Evolutionary conservation across 1,139 yeast genomes (phyloP).

Genomic region (Yamadazyma kanchanaburiensis): DNA sequence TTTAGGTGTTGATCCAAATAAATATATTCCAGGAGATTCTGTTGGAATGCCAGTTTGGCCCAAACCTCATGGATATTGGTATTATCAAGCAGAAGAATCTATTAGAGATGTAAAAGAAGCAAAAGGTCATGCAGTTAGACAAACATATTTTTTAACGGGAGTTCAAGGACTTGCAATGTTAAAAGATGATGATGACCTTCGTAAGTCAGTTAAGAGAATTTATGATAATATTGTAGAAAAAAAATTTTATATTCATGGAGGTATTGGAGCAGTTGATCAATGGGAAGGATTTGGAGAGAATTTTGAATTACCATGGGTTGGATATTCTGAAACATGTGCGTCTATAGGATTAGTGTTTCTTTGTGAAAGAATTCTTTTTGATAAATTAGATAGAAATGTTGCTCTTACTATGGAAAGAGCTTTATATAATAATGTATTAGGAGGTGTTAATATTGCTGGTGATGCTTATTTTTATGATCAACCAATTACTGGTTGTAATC

Average conservation of each 20-base stretch:
- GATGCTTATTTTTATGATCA: conserved; percentile 15
- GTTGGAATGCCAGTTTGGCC: conserved; percentile 11
- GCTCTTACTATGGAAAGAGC: conserved; percentile 17
- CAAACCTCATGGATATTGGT: conserved; percentile 17
- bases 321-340: conserved; percentile 22
- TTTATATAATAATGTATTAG: conserved; percentile 14
- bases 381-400: conserved; percentile 10
- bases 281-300: conserved; percentile 22
- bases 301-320: conserved; percentile 17
- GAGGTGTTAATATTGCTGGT: conserved; percentile 17
- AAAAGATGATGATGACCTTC: conserved; percentile 11
- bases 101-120: conserved; percentile 13
- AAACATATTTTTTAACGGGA: conserved; percentile 14
- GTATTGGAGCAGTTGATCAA: conserved; percentile 16
- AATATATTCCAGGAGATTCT: conserved; percentile 8
- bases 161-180: conserved; percentile 15
- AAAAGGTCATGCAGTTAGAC: conserved; percentile 17
- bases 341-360: conserved; percentile 15
- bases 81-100: conserved; percentile 14
- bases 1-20: conserved; percentile 15
- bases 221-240: conserved; percentile 18
- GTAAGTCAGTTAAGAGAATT: conserved; percentile 11
- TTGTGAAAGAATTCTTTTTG: conserved; percentile 12
- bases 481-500: conserved; percentile 12
- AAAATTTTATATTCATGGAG: conserved; percentile 19